phyloP scores from a whole-genome alignment of 805 yeast species.

The Cyberlindnera mississippiensis region DNA sequence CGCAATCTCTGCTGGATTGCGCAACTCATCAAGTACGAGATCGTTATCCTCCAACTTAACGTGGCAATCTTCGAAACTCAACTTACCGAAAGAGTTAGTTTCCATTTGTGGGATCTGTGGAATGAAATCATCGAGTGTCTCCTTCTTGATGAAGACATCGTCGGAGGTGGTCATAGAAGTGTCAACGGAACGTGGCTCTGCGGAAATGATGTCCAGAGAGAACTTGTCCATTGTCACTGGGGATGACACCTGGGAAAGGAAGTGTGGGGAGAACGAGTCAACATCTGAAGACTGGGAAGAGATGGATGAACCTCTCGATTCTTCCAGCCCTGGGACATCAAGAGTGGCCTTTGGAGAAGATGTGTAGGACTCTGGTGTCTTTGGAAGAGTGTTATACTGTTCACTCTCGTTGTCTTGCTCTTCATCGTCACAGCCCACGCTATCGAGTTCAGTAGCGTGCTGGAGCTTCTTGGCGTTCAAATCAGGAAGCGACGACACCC shows the following conservation, averaged over 20 bases:
- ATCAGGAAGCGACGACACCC: conserved; percentile 22
- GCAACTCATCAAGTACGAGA: conserved; percentile 39
- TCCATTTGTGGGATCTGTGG: too few species aligned
- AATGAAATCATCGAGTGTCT: conserved; percentile 12
- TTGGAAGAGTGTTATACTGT: conserved; percentile 17
- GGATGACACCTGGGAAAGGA: conserved; percentile 12
- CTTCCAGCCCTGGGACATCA: conserved; percentile 18
- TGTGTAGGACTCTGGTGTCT: conserved; percentile 26
- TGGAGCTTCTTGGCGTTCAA: conserved; percentile 19
- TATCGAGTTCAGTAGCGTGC: conserved; percentile 19
- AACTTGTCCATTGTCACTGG: conserved; percentile 22
- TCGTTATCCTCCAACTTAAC: conserved; percentile 28
- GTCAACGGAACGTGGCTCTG: conserved; percentile 5
- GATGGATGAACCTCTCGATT: conserved; percentile 14
- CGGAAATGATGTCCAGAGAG: conserved; percentile 24
- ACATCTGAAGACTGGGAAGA: conserved; percentile 11
- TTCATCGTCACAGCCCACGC: conserved; percentile 13
- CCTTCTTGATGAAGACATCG: conserved; percentile 16
- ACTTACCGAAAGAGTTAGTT: too few species aligned
- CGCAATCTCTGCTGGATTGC: conserved; percentile 44
- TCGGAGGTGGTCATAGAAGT: conserved; percentile 1
- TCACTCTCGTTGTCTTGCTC: conserved; percentile 9
- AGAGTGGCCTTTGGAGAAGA: conserved; percentile 18
- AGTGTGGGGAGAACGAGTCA: conserved; percentile 10
- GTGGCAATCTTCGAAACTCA: conserved; percentile 21